Evolutionary conservation across 768 basidiomycete genomes (phyloP), one percentile per base, ranked within the genome.

Genomic region (Melanogaster broomeanus): DNA sequence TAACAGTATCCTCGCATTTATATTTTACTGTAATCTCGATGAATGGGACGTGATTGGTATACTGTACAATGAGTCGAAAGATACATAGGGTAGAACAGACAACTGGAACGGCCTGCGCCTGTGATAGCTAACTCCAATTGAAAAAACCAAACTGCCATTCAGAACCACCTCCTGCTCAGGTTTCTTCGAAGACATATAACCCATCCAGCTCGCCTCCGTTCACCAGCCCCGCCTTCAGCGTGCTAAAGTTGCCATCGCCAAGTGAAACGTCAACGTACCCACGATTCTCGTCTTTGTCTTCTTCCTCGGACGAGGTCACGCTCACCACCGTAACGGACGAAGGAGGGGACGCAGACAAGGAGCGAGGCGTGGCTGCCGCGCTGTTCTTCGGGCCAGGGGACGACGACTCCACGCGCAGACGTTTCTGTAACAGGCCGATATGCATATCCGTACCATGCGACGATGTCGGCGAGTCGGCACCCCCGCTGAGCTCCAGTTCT

Each of bases 401-500:
- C 4, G 59, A 52, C 10, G 48, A 45, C 6, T 67, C 66, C 5
- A 69, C 53, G 8, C 66, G 68, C 37, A 69, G 39, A 4, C 66
- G 66, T 42, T 68, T 68, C 49, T 67, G 65, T 16, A 51, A 18
- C 13, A 28, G 49, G 3, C 42, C 35, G 19, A 22, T 41, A 11
- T 57, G 61, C 37, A 61, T 56, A 15, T 63, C 60, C 3, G 24
- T 30, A 33, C 39, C 48, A 12, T 59, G 51, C 7, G 57, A 48
- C 0, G 56, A 34, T 2, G 56, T 55, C 25, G 52, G 61, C 3
- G 55, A 42, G 13, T 48, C 57, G 4, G 33, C 39, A 15, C 52
- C 42, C 3, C 52, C 55, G 28, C 45, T 42, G 24, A 58, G 40
- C 0, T 77, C 74, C 19, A 80, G 66, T 56, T 81, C 80, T 54